These are phyloP conservation scores for Botrytis porri DNA, from an alignment of 2,329 filamentous ascomycete genomes.

Conservation along the genomic window DNA sequence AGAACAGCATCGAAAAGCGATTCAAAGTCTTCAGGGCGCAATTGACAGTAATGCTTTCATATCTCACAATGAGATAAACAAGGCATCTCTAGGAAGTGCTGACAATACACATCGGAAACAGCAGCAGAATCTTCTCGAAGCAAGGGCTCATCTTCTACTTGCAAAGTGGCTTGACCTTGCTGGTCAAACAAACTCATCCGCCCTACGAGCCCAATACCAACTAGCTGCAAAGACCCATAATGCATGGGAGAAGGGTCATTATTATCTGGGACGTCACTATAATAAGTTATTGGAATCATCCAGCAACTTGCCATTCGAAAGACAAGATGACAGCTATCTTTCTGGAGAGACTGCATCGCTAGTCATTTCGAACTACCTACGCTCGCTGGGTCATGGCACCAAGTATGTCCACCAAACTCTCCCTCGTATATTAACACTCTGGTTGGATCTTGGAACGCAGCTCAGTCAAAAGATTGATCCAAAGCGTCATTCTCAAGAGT, in stretches of 20 bases:
- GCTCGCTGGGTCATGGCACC: conserved; percentile 81
- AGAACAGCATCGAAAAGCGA: conserved; percentile 89
- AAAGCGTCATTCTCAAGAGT: conserved; percentile 45
- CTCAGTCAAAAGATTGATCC: conserved; percentile 58
- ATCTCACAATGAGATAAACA: conserved; percentile 34
- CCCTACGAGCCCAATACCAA: conserved; percentile 78
- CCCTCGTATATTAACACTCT: conserved; percentile 86
- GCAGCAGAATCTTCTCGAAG: conserved; percentile 61
- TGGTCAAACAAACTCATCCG: conserved; percentile 84
- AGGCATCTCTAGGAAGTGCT: conserved; percentile 27
- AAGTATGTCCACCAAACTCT: conserved; percentile 96
- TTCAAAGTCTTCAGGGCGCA: conserved; percentile 82
- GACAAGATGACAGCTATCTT: conserved; percentile 73
- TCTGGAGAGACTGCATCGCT: conserved; percentile 82
- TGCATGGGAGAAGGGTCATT: conserved; percentile 95
- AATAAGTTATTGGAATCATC: conserved; percentile 93
- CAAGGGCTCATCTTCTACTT: conserved; percentile 78
- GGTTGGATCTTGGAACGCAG: conserved; percentile 85
- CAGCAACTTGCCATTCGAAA: conserved; percentile 69
- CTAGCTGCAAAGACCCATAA: conserved; percentile 67
- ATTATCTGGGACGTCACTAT: conserved; percentile 95
- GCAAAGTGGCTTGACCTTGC: conserved; percentile 96
- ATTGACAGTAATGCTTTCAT: conserved; percentile 79
- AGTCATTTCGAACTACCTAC: conserved; percentile 89
- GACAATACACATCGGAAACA: conserved; percentile 23